Base-by-base conservation (phyloP, 495 filamentous ascomycete species). In the Hypoxylon perforatum region DNA sequence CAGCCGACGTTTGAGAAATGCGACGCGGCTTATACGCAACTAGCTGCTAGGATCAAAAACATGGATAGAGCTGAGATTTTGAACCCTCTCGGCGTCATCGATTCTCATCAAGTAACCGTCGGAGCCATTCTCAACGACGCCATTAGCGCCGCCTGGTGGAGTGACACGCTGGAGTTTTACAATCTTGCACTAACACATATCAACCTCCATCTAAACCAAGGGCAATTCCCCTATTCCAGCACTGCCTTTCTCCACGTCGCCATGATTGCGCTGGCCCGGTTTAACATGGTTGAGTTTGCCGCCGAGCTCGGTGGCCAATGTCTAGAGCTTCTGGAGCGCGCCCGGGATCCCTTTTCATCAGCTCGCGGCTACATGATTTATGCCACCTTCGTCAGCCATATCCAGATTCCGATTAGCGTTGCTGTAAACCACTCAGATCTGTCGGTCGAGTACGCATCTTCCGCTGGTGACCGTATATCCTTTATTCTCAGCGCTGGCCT, bases 111-210 rank as follows among this genome's bases (percentile, higher is more conserved):
- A 39, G 76, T 88, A 18, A 90, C 88, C 0, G 82, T 92, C 10
- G 92, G 90, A 14, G 85, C 90, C 0, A 87, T 96, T 22, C 81
- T 96, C 59, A 82, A 87, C 0, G 93, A 96, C 74, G 87, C 91
- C 9, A 84, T 91, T 58, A 87, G 87, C 50, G 87, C 92, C n/a
- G 90, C 90, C 0, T 96, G 91, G 77, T 97, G 92, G 92, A 88
- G 86, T 66, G 87, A 95, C 72, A 77, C 81, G 15, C 69, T 92
- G 19, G 84, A 87, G 21, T 96, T 93, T 75, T 96, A 93, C 72
- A 87, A 91, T 53, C 86, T 91, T 59, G 80, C 88, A 4, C 83
- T 94, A 10, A 82, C 88, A 50, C 88, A 93, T 80, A 78, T 94
- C 67, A 83, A 89, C 44, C 83, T 88, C 18, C 88, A 91, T 65